These are phyloP conservation scores for Otatea glauca DNA, from an alignment of 176 grass and related monocot species.

Conservation along the genomic window DNA sequence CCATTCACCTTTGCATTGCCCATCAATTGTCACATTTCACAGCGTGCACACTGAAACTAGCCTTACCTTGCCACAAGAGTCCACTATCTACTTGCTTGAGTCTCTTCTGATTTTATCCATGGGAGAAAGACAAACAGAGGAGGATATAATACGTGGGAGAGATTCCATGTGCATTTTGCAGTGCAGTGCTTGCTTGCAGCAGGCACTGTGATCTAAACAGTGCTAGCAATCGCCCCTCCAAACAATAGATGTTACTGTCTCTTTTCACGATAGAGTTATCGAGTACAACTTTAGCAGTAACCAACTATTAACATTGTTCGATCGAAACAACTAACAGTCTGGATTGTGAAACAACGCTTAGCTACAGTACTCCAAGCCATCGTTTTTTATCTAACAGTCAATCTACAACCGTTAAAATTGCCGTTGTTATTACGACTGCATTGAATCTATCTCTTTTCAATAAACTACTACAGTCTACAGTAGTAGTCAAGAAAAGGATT, in stretches of 20 bases:
- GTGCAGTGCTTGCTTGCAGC: conserved; percentile 26
- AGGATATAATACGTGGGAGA: neutral
- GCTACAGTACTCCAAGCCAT: too few species aligned
- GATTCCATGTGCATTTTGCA: conserved; percentile 17
- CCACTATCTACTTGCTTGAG: neutral
- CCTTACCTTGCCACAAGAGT: conserved; percentile 7
- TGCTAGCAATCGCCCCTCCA: neutral
- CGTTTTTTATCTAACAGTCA: neutral
- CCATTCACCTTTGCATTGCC: neutral
- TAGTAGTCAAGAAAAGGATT: neutral
- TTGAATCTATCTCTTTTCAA: neutral
- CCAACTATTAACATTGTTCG: too few species aligned
- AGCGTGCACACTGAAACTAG: neutral
- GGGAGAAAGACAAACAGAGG: neutral
- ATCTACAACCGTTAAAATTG: too few species aligned
- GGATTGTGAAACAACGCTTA: too few species aligned
- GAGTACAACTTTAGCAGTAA: too few species aligned
- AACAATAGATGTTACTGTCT: neutral
- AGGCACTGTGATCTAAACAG: conserved; percentile 1
- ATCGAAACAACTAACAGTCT: too few species aligned
- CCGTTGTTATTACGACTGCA: too few species aligned
- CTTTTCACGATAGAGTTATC: too few species aligned
- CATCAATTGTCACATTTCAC: conserved; percentile 19
- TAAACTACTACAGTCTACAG: neutral
- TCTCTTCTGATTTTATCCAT: neutral